Conservation (phyloP, 169 alveolate genomes). For the Plasmodium coatneyi region DNA sequence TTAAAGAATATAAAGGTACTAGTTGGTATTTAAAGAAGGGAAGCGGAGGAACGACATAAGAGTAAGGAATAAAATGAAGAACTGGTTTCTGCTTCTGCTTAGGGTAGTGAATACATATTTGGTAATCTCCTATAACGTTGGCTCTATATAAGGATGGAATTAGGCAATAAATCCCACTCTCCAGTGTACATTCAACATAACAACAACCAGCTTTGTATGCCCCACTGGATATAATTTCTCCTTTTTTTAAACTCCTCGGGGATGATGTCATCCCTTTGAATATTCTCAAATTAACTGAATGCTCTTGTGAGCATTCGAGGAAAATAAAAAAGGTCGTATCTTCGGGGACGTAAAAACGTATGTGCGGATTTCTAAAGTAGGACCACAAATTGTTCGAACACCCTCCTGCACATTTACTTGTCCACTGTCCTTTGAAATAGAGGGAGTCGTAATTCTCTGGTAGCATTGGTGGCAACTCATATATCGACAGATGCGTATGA, state of each 20-base stretch:
- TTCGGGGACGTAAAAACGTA: slow-evolving; percentile 79
- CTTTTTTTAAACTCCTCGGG: slow-evolving; percentile 81
- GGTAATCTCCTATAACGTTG: slow-evolving; percentile 51
- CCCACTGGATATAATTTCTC: slow-evolving; percentile 82
- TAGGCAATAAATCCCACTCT: slow-evolving; percentile 77
- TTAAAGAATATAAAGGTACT: slow-evolving; percentile 48
- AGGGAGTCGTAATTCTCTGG: slow-evolving; percentile 57
- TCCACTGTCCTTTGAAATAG: slow-evolving; percentile 81
- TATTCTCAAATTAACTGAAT: slow-evolving; percentile 86
- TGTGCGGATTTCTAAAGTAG: slow-evolving; percentile 86
- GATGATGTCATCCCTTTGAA: slow-evolving; percentile 85
- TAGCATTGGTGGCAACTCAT: slow-evolving; percentile 77
- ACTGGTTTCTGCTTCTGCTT: slow-evolving; percentile 44
- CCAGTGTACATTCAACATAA: slow-evolving; percentile 63
- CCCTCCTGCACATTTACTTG: slow-evolving; percentile 82
- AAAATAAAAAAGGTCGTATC: slow-evolving; percentile 74
- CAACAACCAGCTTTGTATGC: slow-evolving; percentile 87
- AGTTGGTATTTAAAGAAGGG: slow-evolving; percentile 52
- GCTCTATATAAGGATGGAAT: slow-evolving; percentile 80
- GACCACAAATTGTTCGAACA: slow-evolving; percentile 84
- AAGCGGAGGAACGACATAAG: slow-evolving; percentile 62
- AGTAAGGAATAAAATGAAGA: slow-evolving; percentile 66
- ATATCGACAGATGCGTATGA: slow-evolving; percentile 70
- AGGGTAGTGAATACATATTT: slow-evolving; percentile 72
- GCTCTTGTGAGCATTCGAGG: slow-evolving; percentile 81